phyloP scores from a whole-genome alignment of 202 grass and related monocot genomes.

The Bolboschoenoplectus hybrid region DNA sequence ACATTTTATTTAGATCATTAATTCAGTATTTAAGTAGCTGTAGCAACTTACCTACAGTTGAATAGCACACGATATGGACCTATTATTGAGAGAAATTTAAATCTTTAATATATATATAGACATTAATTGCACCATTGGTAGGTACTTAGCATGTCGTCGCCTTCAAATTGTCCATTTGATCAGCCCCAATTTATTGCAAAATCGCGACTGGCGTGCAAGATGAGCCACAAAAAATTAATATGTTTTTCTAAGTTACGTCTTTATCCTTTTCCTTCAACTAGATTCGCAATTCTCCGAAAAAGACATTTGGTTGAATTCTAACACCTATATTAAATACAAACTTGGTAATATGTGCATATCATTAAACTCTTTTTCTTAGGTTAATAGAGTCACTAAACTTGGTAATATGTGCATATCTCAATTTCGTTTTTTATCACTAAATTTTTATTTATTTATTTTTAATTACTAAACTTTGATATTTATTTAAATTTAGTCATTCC shows the following conservation, averaged over 20 bases:
- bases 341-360: neutral
- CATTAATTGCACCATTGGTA: neutral
- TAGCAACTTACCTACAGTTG: neutral
- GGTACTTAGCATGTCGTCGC: conserved; percentile 16
- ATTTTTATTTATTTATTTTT: too few relatives aligned
- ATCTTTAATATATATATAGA: neutral
- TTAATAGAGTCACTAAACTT: too few relatives aligned
- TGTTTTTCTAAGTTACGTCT: neutral
- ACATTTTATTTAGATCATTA: neutral
- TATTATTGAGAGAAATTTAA: neutral
- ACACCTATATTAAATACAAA: neutral
- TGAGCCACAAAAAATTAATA: neutral
- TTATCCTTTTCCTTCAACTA: neutral
- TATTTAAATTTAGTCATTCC: too few relatives aligned
- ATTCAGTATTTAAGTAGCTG: neutral
- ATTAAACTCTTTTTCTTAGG: neutral
- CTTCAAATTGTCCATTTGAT: conserved; percentile 29
- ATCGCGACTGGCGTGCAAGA: neutral
- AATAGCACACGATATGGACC: neutral
- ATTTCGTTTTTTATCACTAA: too few relatives aligned
- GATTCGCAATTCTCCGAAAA: neutral
- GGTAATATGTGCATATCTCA: too few relatives aligned
- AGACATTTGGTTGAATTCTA: neutral
- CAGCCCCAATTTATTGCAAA: conserved; percentile 28
- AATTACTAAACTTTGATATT: too few relatives aligned